A percentile compares a stretch with the other conserved stretches of the same genome.
phyloP scores from a whole-genome alignment of 2,329 filamentous ascomycete species.

The Colletotrichum graminicola region DNA sequence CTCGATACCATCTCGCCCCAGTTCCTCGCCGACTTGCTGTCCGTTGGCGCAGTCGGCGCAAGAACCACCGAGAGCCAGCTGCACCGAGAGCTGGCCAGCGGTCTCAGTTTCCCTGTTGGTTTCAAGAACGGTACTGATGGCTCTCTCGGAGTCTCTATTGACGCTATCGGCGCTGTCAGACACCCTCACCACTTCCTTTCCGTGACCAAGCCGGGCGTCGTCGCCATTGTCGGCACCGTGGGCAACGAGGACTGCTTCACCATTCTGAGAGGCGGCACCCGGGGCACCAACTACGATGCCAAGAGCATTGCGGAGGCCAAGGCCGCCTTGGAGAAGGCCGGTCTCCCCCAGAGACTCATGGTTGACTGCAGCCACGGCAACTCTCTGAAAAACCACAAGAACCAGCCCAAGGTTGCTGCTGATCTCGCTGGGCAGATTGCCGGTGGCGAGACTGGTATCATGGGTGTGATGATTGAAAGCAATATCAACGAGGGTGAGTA shows the following conservation, averaged over 20 bases:
- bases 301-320: constrained; percentile 88
- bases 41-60: constrained; percentile 93
- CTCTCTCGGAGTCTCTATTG: constrained; percentile 87
- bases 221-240: constrained; percentile 92
- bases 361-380: constrained; percentile 98
- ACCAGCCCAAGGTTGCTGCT: constrained; percentile 93
- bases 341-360: constrained; percentile 85
- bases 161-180: constrained; percentile 92
- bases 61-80: constrained; percentile 96
- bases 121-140: constrained; percentile 99
- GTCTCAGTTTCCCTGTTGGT: constrained; percentile 95
- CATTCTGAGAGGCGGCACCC: constrained; percentile 91
- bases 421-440: constrained; percentile 86
- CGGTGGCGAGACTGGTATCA: constrained; percentile 85
- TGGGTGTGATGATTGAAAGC: constrained; percentile 99
- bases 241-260: constrained; percentile 99
- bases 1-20: constrained; percentile 98
- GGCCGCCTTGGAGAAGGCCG: constrained; percentile 79
- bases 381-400: constrained; percentile 95
- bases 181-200: constrained; percentile 97
- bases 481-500: constrained; percentile 89
- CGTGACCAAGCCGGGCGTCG: constrained; percentile 95
- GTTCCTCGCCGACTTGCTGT: constrained; percentile 93
- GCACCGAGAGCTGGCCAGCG: constrained; percentile 93
- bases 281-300: constrained; percentile 93